phyloP scores from a whole-genome alignment of 2,329 filamentous ascomycete genomes.

The Fusarium caatingaense region DNA sequence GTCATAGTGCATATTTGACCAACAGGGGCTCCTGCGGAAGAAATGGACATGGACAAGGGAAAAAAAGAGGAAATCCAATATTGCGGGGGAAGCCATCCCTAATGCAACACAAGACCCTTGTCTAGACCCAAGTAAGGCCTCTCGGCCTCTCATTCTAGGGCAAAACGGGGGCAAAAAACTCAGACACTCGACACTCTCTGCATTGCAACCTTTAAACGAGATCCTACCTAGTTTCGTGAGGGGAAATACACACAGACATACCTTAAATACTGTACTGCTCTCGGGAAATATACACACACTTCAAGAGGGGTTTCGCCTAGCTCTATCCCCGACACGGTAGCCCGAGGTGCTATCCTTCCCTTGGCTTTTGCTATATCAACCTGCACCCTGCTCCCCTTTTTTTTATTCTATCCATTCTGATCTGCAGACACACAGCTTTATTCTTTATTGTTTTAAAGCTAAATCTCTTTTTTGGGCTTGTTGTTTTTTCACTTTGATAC shows the following conservation, averaged over 20 bases:
- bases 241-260: constrained; percentile 25
- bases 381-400: constrained; percentile 15
- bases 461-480: neutral
- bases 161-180: constrained; percentile 23
- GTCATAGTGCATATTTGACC: constrained; percentile 21
- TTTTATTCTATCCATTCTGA: neutral
- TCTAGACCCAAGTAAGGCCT: neutral
- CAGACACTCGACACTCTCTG: neutral
- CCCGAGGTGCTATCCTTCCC: constrained; percentile 39
- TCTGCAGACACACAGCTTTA: constrained; percentile 22
- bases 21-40: constrained; percentile 13
- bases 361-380: constrained; percentile 33
- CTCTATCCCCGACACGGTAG: constrained; percentile 39
- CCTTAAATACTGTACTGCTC: neutral
- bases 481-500: neutral
- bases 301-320: constrained; percentile 19
- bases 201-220: neutral
- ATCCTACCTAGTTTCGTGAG: constrained; percentile 32
- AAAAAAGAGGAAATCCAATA: constrained; percentile 27
- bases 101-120: constrained; percentile 4
- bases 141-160: constrained; percentile 1
- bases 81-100: constrained; percentile 28
- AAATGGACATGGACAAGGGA: neutral
- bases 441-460: neutral
- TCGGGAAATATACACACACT: neutral